These are phyloP conservation scores for Lactarius hatsudake DNA, from an alignment of 768 basidiomycete genomes.

Conservation along the genomic window DNA sequence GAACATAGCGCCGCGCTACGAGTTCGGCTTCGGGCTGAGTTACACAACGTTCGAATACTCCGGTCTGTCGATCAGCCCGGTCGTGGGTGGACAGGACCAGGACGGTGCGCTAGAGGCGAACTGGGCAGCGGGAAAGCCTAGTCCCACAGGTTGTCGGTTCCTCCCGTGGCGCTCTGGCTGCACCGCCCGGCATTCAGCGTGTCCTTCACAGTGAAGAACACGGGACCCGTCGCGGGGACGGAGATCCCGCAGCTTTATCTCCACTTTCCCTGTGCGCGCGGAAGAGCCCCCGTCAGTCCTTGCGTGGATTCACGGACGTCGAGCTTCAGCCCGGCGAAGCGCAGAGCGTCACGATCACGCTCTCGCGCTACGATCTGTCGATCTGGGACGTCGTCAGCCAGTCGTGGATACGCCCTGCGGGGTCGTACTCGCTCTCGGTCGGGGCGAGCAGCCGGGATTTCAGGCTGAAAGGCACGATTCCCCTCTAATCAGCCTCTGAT, in stretches of 20 bases:
- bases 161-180: conserved; percentile 43
- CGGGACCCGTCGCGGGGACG: neutral
- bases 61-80: conserved; percentile 47
- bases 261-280: conserved; percentile 55
- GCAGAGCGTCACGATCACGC: conserved; percentile 47
- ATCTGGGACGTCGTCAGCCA: conserved; percentile 74
- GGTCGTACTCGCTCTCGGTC: conserved; percentile 58
- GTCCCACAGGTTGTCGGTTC: conserved; percentile 55
- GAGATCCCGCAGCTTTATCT: conserved; percentile 48
- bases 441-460: conserved; percentile 69
- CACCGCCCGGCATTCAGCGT: conserved; percentile 48
- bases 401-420: conserved; percentile 70
- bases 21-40: neutral
- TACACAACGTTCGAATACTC: conserved; percentile 30
- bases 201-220: conserved; percentile 61
- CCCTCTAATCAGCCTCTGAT: neutral
- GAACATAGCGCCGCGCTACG: neutral
- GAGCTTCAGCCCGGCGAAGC: conserved; percentile 48
- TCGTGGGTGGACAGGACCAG: conserved; percentile 36
- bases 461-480: conserved; percentile 46
- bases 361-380: conserved; percentile 39
- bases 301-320: conserved; percentile 65
- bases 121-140: conserved; percentile 61
- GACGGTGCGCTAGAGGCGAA: conserved; percentile 41
- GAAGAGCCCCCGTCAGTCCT: conserved; percentile 44